These are phyloP conservation scores for Ascochyta rabiei DNA, from an alignment of 2,329 filamentous ascomycete species.

Conservation along the genomic window DNA sequence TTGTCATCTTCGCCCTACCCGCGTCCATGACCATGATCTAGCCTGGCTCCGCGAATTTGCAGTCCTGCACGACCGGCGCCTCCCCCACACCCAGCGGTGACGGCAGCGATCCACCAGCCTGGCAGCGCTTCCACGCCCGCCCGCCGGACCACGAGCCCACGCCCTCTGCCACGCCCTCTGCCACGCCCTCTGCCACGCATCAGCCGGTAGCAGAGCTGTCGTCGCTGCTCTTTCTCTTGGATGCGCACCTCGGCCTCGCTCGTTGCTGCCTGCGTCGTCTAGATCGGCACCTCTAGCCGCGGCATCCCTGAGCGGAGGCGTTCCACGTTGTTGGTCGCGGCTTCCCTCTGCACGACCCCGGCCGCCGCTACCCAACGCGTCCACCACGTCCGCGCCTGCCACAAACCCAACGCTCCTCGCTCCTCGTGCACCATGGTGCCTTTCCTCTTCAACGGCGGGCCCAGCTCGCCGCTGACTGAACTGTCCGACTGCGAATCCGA, in stretches of 20 bases:
- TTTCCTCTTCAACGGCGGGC: conserved; percentile 23
- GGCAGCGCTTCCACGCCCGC: not conserved
- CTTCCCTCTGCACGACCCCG: conserved; percentile 16
- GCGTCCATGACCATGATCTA: conserved; percentile 33
- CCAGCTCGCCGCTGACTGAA: conserved; percentile 51
- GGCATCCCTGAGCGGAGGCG: conserved; percentile 14
- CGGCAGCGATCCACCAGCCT: conserved; percentile 25
- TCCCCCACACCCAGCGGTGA: conserved; percentile 20
- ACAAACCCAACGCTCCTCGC: conserved; percentile 6
- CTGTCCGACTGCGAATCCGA: conserved; percentile 45
- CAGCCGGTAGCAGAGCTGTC: not conserved
- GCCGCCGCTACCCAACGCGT: conserved; percentile 23
- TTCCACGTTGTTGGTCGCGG: conserved; percentile 14
- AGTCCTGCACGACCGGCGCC: conserved; percentile 26
- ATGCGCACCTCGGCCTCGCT: conserved; percentile 8
- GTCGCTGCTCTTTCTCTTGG: not conserved
- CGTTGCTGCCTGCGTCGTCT: not conserved
- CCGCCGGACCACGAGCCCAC: conserved; percentile 3
- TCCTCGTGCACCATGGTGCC: conserved; percentile 37
- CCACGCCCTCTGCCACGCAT: not conserved
- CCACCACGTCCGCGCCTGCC: conserved; percentile 8
- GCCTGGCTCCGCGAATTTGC: conserved; percentile 15
- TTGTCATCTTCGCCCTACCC: conserved; percentile 22
- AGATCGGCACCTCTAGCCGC: conserved; percentile 10
- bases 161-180: not conserved